Evolutionary conservation across 306 rosid species (phyloP).

Genomic region (Oemleria cerasiformis): DNA sequence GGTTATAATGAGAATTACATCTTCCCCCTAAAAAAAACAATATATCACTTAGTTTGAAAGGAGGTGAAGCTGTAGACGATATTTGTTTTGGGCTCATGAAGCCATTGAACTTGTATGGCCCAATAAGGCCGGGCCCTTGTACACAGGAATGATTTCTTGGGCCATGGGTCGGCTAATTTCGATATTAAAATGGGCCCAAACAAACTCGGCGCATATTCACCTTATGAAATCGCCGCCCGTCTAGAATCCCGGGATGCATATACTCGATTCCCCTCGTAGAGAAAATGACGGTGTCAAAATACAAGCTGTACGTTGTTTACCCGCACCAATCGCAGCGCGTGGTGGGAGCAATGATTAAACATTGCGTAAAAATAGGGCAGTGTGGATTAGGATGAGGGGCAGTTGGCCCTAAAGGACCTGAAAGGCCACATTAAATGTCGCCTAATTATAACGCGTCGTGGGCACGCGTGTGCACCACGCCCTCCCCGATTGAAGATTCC

Average conservation of each 20-base stretch:
- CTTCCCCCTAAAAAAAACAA: too few species aligned
- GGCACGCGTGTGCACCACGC: conserved; percentile 8
- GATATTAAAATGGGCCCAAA: neutral
- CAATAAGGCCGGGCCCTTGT: neutral
- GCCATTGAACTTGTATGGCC: too few species aligned
- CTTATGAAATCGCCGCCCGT: neutral
- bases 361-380: neutral
- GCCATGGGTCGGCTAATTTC: neutral
- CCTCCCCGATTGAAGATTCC: neutral
- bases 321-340: neutral
- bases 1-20: too few species aligned
- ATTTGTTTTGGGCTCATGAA: too few species aligned
- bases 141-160: neutral
- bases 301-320: fast-evolving
- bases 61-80: too few species aligned
- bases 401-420: conserved; percentile 12
- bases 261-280: neutral
- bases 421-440: conserved; percentile 16
- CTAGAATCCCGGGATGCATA: conserved; percentile 21
- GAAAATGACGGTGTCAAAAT: neutral
- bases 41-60: too few species aligned
- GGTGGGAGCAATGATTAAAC: neutral
- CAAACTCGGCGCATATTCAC: neutral
- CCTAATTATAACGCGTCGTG: conserved; percentile 24
- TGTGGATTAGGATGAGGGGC: neutral